A percentile compares a stretch with the other conserved stretches of the same genome.
Conservation (phyloP, 352 stramenopile genomes). For the Lagenidium sp. region DNA sequence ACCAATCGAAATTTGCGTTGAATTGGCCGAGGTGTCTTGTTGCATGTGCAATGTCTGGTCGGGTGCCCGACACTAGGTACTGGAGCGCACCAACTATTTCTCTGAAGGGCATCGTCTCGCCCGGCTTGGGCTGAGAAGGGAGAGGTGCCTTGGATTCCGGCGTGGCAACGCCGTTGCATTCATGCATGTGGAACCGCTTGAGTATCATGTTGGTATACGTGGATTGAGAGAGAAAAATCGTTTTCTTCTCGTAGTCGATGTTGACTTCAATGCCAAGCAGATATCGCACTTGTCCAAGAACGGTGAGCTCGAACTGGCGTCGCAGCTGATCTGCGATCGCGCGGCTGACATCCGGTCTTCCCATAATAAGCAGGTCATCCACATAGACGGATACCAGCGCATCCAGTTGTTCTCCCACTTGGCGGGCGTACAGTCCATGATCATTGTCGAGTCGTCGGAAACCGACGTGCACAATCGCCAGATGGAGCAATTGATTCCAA, state of each 20-base stretch:
- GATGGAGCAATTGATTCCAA: slow-evolving; percentile 2
- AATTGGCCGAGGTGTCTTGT: slow-evolving; percentile 7
- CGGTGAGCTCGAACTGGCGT: neutral
- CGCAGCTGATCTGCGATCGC: neutral
- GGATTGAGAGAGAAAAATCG: neutral
- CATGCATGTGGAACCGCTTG: slow-evolving; percentile 1
- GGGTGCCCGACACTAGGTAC: slow-evolving; percentile 8
- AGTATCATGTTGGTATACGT: slow-evolving; percentile 1
- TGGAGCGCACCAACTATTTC: slow-evolving; percentile 6
- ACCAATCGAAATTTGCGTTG: neutral
- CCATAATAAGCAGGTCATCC: slow-evolving; percentile 1
- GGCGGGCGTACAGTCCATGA: slow-evolving; percentile 1
- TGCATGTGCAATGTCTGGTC: slow-evolving; percentile 13
- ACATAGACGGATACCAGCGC: slow-evolving; percentile 2
- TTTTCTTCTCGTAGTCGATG: neutral
- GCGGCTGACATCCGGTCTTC: neutral
- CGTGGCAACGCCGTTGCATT: slow-evolving; percentile 1
- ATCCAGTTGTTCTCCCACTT: neutral
- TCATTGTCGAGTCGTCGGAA: neutral
- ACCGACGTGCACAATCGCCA: neutral
- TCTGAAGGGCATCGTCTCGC: neutral
- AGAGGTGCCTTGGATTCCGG: slow-evolving; percentile 1
- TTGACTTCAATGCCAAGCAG: slow-evolving; percentile 2
- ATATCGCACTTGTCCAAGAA: slow-evolving; percentile 1
- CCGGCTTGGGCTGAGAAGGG: no score